Conservation (phyloP, 192 early-diverging fungal genomes). For the Phycomyces blakesleeanus region DNA sequence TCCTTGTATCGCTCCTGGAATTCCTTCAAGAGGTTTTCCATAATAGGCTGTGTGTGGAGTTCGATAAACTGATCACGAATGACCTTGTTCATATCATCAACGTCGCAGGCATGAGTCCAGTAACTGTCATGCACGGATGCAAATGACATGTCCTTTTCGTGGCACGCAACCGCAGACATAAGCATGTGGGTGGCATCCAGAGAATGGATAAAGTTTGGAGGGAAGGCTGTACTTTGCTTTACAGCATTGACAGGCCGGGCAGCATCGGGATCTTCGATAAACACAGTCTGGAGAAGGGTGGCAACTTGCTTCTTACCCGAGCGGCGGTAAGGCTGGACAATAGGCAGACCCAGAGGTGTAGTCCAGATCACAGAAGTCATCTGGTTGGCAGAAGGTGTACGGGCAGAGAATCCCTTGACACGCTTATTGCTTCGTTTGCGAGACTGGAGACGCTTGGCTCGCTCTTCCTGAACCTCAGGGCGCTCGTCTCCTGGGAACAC, state of each 20-base stretch:
- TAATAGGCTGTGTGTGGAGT: constrained; percentile 80
- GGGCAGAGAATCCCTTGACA: constrained; percentile 24
- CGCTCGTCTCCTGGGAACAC: constrained; percentile 25
- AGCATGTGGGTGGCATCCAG: constrained; percentile 98
- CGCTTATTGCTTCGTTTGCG: constrained; percentile 8
- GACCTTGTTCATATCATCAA: constrained; percentile 79
- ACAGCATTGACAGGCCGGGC: constrained; percentile 78
- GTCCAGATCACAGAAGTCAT: constrained; percentile 96
- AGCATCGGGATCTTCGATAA: constrained; percentile 63
- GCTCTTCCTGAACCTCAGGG: constrained; percentile 9
- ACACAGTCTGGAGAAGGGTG: constrained; percentile 81
- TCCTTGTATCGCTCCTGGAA: constrained; percentile 75
- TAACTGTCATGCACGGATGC: constrained; percentile 97
- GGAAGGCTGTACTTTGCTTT: constrained; percentile 96
- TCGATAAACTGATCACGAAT: constrained; percentile 88
- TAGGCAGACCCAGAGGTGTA: constrained; percentile 87
- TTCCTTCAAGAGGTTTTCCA: constrained; percentile 78
- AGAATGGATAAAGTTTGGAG: constrained; percentile 98
- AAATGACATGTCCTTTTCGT: constrained; percentile 74
- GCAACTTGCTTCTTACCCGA: constrained; percentile 54
- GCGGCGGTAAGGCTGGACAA: constrained; percentile 96
- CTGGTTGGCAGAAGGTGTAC: constrained; percentile 48
- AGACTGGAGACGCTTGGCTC: constrained; percentile 20
- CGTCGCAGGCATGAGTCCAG: constrained; percentile 94
- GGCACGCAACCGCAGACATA: constrained; percentile 85